Base-by-base conservation (phyloP, 306 rosid species). In the Cicer judaicum region DNA sequence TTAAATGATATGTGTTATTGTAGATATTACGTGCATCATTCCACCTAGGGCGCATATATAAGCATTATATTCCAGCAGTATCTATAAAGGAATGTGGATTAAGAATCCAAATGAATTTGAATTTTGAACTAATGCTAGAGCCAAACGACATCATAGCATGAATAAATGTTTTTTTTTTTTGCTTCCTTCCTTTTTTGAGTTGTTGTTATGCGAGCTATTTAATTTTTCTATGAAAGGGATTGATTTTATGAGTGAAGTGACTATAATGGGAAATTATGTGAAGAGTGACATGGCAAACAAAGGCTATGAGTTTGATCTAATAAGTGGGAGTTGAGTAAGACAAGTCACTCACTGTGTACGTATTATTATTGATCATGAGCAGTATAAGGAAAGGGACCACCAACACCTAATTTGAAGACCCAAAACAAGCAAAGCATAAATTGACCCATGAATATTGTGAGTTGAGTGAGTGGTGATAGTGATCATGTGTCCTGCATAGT, bases 321-420 rank as follows among this genome's bases (percentile, higher is more conserved):
- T 57, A 57, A 84, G 85, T 81, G 85, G 85, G 59, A 78, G 88
- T 84, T 81, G 88, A 84, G 88, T 78, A 78, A 84, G 88, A 84
- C 81, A 64, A 74, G 83, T 74, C 76, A 39, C 48, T 59, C 16
- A 64, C 48, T 19, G 63, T 73, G 81, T 65, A 15, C 46, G 63
- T 52, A 63, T 44, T 53, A 78, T 82, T 59, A 78, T 82, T 78
- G 82, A 67, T 78, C 43, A 73, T 67, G 19, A 78, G 55, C 57
- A 61, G 63, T 36, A 38, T 8, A 7, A 46, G 77, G 87, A 84
- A 80, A 46, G 77, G 87, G 87, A 80, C 87, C 87, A 84, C 81
- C 50, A 18, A 41, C 43, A 78, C 72, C 79, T 24, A 70, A 75
- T 54, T 70, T 71, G 65, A 81, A 70, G 59, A 72, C 67, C 70